Base-by-base conservation (phyloP, 2,329 filamentous ascomycete species). In the Scedosporium minutisporum region DNA sequence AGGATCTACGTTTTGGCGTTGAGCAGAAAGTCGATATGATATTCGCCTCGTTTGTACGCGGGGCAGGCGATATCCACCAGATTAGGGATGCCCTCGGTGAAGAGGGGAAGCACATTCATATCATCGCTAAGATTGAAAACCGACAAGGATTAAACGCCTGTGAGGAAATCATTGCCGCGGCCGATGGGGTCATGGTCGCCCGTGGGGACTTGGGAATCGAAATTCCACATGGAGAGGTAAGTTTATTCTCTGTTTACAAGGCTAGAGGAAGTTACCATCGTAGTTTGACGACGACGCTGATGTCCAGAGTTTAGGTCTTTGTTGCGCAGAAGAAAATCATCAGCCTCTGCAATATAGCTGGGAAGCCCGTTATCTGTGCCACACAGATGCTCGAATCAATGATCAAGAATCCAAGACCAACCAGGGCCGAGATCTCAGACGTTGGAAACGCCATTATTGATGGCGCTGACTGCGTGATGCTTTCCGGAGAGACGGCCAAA, bases 321-420 rank as follows among this genome's bases (percentile, higher is more conserved):
- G 91, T 96, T 69, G 95, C 95, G 63, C 95, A 99, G 84, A 99
- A 99, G 89, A 99, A 99, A 91, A 93, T 99, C 86, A 99, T 99
- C 78, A 93, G 95, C 79, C 97, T 97, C 88, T 99, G 95, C 87
- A 99, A 99, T 84, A 87, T 97, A 74, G 93, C 92, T 69, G 95
- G 95, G 78, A 99, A 99, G 86, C 95, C 95, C 69, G 93, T 93
- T 76, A 97, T 99, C 76, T 97, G 93, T 79, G 95, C 95, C 65
- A 99, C 95, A 42, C 95, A 99, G 83, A 99, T 99, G 95, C 86
- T 99, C 48, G 95, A 99, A 85, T 96, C 92, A 67, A 99, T 99
- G 95, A 99, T 96, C 78, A 96, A 96, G 85, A 99, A 99, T 84
- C 95, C 95, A 69, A 91, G 95, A 66, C 95, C 95, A 60, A 99